Evolutionary conservation across 495 filamentous ascomycete species (phyloP), one percentile per base, ranked within the genome.

Genomic region (Penicillium argentinense): DNA sequence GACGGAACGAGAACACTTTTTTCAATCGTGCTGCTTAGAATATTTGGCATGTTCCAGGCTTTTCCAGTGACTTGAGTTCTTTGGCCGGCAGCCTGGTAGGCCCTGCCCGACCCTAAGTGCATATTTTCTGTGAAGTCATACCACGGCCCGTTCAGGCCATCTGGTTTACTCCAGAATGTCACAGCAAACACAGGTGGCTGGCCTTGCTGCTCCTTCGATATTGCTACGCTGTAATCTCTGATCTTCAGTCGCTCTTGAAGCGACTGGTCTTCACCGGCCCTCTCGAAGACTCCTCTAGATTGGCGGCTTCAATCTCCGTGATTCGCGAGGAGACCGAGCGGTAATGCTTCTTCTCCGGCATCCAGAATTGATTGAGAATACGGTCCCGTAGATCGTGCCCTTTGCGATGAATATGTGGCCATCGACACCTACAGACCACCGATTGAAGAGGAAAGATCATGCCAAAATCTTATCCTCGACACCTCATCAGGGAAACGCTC

Each of bases 391-490:
- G 32, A 12, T 61, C 54, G 1, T 57, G 40, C 1, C 47, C 51
- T 7, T 39, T 42, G 9, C 58, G 58, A 11, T 51, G 54, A 18
- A 61, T n/a, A 16, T 42, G 29, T 13, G 54, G 54, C 45, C 51
- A 52, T 14, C 58, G 58, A n/a, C 54, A 57, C 32, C 54, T 57
- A 54, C 58, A 61, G 2, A 51, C 54, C 11, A 53, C 54, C 3
- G 44, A 40, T 14, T 53, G 54, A 11, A 57, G 33, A 11, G 51
- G 54, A 36, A 57, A 61, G 2, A 61, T 49, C 24, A 61, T 19
- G 1, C 41, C 44, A n/a, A 39, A 47, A 18, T 61, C 58, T 11
- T 0, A 28, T 49, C 3, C 40, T 43, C 22, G 44, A 49, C 4
- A 54, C 5, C 6, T 52, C 30, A 14, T 54, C 30, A 5, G 44